Percentiles rank a stretch among this genome's conserved stretches.
Evolutionary conservation across 371 early-diverging fungal species (phyloP).

Genomic region (Zychaea mexicana): DNA sequence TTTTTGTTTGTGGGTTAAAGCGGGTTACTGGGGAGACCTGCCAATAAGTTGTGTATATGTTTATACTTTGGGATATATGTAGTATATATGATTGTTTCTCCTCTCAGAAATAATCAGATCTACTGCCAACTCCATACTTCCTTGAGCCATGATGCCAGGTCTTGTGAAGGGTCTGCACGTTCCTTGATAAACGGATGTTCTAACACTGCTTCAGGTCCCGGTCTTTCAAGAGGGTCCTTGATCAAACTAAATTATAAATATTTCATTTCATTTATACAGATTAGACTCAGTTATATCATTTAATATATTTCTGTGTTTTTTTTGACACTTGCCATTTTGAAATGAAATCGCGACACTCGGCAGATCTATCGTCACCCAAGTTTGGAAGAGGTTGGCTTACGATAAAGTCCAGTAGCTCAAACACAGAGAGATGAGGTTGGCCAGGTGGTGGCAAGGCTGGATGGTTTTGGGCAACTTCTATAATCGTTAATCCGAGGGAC

Average conservation of each 20-base stretch:
- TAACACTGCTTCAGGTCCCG: conserved; percentile 76
- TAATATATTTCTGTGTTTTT: not conserved
- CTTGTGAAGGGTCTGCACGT: conserved; percentile 38
- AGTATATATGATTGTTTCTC: not conserved
- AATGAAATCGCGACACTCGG: conserved; percentile 67
- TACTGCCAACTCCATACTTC: conserved; percentile 56
- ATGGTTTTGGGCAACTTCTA: conserved; percentile 90
- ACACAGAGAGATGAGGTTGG: conserved; percentile 68
- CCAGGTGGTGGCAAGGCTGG: conserved; percentile 83
- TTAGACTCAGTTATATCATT: not conserved
- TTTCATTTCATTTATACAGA: no score
- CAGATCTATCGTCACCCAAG: conserved; percentile 54
- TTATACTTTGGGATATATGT: no score
- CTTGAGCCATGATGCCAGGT: conserved; percentile 50
- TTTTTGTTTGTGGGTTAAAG: no score
- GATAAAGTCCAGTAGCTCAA: conserved; percentile 91
- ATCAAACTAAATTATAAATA: conserved; percentile 44
- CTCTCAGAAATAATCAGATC: no score
- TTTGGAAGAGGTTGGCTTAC: conserved; percentile 88
- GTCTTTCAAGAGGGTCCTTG: conserved; percentile 75
- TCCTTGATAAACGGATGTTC: conserved; percentile 59
- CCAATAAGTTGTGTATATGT: no score
- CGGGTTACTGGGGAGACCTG: no score
- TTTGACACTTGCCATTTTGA: conserved; percentile 59
- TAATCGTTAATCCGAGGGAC: conserved; percentile 90